Percentiles rank a stretch among this genome's conserved stretches.
Evolutionary conservation across 306 rosid genomes (phyloP).

Genomic region (Cucurbita argyrosperma): DNA sequence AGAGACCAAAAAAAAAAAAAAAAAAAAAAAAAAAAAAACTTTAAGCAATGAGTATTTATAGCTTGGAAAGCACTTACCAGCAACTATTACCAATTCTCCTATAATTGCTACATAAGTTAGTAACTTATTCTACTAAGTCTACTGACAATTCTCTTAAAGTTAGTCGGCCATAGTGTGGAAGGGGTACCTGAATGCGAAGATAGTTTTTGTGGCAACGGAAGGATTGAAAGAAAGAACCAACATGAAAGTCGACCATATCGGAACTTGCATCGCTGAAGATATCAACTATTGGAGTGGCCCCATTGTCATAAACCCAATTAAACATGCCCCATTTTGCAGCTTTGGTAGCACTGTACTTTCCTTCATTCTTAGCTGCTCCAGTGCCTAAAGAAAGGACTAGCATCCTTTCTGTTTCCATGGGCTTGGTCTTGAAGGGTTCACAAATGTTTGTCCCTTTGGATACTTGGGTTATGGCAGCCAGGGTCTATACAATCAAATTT

Average conservation of each 20-base stretch:
- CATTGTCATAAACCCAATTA: constrained; percentile 18
- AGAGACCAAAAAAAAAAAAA: too few species aligned
- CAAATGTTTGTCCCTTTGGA: background rate
- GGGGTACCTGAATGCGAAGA: background rate
- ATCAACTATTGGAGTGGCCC: constrained; percentile 25
- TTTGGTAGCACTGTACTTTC: constrained; percentile 18
- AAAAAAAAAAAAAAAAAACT: too few species aligned
- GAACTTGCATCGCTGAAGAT: constrained; percentile 17
- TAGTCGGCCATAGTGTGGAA: background rate
- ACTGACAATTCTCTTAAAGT: too few species aligned
- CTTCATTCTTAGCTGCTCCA: constrained; percentile 17
- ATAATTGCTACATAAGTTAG: too few species aligned
- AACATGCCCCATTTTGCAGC: constrained; percentile 24
- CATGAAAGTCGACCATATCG: constrained; percentile 7
- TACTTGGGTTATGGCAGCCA: constrained; percentile 22
- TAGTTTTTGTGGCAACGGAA: background rate
- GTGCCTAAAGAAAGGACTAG: constrained; percentile 30
- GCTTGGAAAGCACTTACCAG: too few species aligned
- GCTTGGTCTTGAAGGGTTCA: background rate
- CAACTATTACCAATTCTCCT: too few species aligned
- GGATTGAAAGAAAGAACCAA: constrained; percentile 21
- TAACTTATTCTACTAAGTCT: too few species aligned
- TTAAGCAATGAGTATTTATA: too few species aligned
- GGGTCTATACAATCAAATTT: background rate
- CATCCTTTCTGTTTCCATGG: constrained; percentile 9